These are phyloP conservation scores for Geranomyces michiganensis DNA, from an alignment of 192 early-diverging fungal species.

Conservation along the genomic window DNA sequence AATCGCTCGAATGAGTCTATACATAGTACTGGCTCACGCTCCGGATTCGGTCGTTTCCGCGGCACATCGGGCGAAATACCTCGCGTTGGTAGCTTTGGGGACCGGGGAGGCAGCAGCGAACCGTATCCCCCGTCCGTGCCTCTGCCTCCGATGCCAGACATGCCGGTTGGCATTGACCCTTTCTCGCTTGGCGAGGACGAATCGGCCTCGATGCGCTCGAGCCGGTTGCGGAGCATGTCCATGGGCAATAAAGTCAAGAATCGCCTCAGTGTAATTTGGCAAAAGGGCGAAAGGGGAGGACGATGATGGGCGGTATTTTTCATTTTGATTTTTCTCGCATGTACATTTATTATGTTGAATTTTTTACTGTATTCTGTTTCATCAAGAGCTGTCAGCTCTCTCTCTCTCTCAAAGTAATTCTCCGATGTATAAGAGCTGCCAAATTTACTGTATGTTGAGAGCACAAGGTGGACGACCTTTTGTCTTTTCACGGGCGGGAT, in stretches of 20 bases:
- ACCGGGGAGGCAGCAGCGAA: neutral
- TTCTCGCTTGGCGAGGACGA: neutral
- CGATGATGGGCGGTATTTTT: too few species aligned
- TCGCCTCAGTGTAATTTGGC: conserved; percentile 15
- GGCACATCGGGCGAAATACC: neutral
- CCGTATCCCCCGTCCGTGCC: neutral
- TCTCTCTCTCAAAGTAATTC: too few species aligned
- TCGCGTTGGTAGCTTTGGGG: neutral
- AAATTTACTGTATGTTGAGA: too few species aligned
- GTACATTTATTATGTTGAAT: too few species aligned
- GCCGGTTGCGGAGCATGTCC: conserved; percentile 11
- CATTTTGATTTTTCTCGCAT: too few species aligned
- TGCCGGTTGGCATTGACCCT: neutral
- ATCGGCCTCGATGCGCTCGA: neutral
- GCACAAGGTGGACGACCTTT: too few species aligned
- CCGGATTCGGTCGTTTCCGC: neutral
- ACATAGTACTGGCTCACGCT: neutral
- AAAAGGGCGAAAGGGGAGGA: neutral
- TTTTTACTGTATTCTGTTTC: too few species aligned
- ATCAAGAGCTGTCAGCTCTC: too few species aligned
- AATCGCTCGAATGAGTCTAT: neutral
- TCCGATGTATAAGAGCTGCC: too few species aligned
- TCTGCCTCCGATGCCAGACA: conserved; percentile 5
- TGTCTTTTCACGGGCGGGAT: too few species aligned
- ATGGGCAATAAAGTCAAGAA: conserved; percentile 23